phyloP scores from a whole-genome alignment of 306 rosid species.

The Medicago truncatula region MtrunA17r5.0-ANR NC_053049.1:44679501-44680000 shows the following conservation, averaged over 20 bases:
- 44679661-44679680: constrained; percentile 6
- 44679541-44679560: too few relatives aligned
- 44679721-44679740: not conserved
- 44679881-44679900: constrained; percentile 4
- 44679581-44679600: not conserved
- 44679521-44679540: too few relatives aligned
- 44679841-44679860: constrained; percentile 24
- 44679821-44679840: constrained; percentile 44
- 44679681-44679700: not conserved
- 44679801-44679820: constrained; percentile 9
- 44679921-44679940: constrained; percentile 48
- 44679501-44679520: too few relatives aligned
- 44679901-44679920: not conserved
- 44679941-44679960: constrained; percentile 52
- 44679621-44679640: not conserved
- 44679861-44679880: not conserved
- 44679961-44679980: constrained; percentile 64
- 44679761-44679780: not conserved
- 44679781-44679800: not conserved
- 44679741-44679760: not conserved
- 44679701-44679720: constrained; percentile 2
- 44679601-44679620: not conserved
- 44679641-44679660: constrained; percentile 32
- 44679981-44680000: constrained; percentile 87
- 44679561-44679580: not conserved